Base-by-base conservation (phyloP, 2,329 filamentous ascomycete species). In the Cyclaneusma minus region DNA sequence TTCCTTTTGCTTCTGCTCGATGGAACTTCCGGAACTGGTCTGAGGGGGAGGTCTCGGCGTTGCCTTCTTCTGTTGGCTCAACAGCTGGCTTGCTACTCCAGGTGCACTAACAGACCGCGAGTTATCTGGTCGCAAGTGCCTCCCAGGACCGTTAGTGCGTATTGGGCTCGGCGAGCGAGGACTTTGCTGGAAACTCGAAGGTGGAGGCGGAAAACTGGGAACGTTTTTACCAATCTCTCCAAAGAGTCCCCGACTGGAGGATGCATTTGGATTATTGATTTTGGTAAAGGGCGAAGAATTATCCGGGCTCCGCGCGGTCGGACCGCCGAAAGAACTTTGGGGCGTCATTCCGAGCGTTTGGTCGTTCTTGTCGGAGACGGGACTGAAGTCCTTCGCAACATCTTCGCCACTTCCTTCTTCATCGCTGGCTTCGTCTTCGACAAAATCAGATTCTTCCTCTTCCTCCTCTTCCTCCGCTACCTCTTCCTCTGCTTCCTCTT, bases 131-230 rank as follows among this genome's bases (percentile, higher is more conserved):
- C 60, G 50, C 5, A 59, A 39, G 15, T 64, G 40, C 38, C 61
- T 56, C 32, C 54, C 48, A 16, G 69, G 67, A 16, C 70, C 50
- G 21, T 66, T 60, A 27, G 60, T 56, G 17, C 76, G 68, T 14
- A 80, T 53, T 2, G 79, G 78, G 36, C 78, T 84, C 2, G 79
- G 77, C 7, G 78, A 82, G 18, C 76, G 68, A 24, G 77, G 74
- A 36, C 67, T 74, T n/a, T 58, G 54, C 29, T 47, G 47, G 12
- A 53, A 55, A 17, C 49, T 58, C 13, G 65, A 56, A 17, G 52
- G 48, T 23, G 64, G 66, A 7, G 67, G 54, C 29, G n/a, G n/a
- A n/a, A 79, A 65, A 13, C 62, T 35, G 0, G 67, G 64, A 11
- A 56, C 58, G 21, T 55, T 59, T 20, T 55, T 55, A 30, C 50